Evolutionary conservation across 2,329 filamentous ascomycete genomes (phyloP).

Genomic region (Amesomyces nigricolor): DNA sequence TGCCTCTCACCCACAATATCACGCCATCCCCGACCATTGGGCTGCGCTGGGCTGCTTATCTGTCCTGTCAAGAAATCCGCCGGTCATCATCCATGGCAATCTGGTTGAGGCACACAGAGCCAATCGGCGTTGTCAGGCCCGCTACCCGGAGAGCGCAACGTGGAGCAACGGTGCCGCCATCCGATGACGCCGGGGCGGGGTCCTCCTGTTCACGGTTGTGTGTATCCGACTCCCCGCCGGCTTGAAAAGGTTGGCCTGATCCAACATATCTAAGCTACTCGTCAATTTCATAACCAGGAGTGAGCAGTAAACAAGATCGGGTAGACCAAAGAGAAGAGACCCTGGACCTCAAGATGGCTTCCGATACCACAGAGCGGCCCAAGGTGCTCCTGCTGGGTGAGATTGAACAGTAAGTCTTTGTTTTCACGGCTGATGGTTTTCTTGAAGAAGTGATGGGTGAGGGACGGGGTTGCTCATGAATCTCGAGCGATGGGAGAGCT

Average conservation of each 20-base stretch:
- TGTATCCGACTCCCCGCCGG: neutral
- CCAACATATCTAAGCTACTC: too few relatives aligned
- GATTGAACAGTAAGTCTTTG: constrained; percentile 54
- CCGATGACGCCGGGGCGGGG: neutral
- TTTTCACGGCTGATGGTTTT: neutral
- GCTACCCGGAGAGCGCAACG: neutral
- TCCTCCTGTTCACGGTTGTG: neutral
- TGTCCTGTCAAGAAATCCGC: neutral
- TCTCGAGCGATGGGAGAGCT: too few relatives aligned
- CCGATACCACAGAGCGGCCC: constrained; percentile 28
- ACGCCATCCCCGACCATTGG: too few relatives aligned
- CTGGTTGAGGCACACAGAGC: neutral
- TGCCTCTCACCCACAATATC: too few relatives aligned
- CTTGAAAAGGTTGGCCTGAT: too few relatives aligned
- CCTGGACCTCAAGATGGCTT: neutral
- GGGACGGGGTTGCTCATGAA: too few relatives aligned
- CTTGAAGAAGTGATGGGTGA: too few relatives aligned
- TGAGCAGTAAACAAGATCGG: too few relatives aligned
- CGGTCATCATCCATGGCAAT: neutral
- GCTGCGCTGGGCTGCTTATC: neutral
- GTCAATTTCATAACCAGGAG: too few relatives aligned
- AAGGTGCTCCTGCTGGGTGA: constrained; percentile 59
- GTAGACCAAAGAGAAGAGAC: neutral
- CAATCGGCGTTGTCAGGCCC: neutral
- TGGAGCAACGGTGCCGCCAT: neutral